Evolutionary conservation across 176 grass and related monocot species (phyloP), one percentile per base, ranked within the genome.

Genomic region (Musa beccarii): DNA sequence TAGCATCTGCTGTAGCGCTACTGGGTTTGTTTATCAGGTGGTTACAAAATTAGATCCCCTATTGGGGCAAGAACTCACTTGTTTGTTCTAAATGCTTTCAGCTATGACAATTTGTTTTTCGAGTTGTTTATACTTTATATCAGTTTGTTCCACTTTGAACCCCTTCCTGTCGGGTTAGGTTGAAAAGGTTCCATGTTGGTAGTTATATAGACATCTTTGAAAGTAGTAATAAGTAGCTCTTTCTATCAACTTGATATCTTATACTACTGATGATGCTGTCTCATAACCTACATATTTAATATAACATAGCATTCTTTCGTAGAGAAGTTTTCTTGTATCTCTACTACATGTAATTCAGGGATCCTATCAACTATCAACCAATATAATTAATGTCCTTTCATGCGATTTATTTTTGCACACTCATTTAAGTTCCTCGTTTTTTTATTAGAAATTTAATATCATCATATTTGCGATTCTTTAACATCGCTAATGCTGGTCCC

Each of bases 1-100:
- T 51, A 99, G 95, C 77, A 80, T 92, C 76, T 79, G 83, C 78
- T 99, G 91, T 76, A 94, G 90, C 74, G 91, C 90, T 19, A 86
- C 84, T 34, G 95, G 95, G 84, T 99, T 99, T 87, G 73, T 99
- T 54, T 99, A 99, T 79, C 95, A 99, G 95, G 90, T 99, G 77
- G 22, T 53, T 82, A 29, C 51, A 79, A 9, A 91, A 73, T 51
- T 66, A 54, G 26, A n/a, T 71, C 10, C 63, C 22, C 54, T 22
- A 2, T 67, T 29, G 10, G 20, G 7, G 9, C 14, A 11, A 66
- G 11, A 28, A 66, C 29, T 24, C 20, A 9, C 1, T 9, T 11
- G 63, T 70, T 70, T 23, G 21, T 2, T 70, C n/a, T 51, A 70
- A 70, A 49, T 28, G 1, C 16, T 49, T 17, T 68, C 66, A 34